These are phyloP conservation scores for Castanospermum australe DNA, from an alignment of 306 rosid species.

Conservation along the genomic window DNA sequence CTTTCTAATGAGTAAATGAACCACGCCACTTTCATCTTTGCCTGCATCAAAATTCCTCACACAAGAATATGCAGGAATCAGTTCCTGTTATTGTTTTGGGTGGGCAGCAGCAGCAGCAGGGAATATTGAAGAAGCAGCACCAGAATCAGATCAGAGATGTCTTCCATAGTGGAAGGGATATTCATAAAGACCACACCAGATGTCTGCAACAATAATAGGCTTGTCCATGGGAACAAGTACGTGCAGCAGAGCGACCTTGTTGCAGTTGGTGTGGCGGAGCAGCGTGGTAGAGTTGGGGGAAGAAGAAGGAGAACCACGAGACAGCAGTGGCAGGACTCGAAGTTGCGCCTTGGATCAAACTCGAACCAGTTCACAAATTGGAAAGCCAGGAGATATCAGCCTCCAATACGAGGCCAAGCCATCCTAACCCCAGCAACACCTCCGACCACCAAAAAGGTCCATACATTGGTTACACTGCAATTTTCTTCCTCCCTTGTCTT, in stretches of 20 bases:
- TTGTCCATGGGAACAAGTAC: slow-evolving; percentile 33
- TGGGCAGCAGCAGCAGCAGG: neutral
- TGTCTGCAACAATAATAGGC: slow-evolving; percentile 33
- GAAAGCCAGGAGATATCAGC: slow-evolving; percentile 26
- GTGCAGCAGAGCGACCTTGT: slow-evolving; percentile 23
- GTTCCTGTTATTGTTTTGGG: neutral
- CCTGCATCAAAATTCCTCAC: neutral
- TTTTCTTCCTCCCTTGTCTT: neutral
- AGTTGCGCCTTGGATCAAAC: neutral
- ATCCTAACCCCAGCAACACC: slow-evolving; percentile 60
- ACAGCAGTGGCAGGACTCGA: neutral
- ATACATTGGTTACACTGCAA: neutral
- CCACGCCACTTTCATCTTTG: neutral
- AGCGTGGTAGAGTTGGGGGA: slow-evolving; percentile 15
- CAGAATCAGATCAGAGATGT: slow-evolving; percentile 29
- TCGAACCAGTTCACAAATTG: slow-evolving; percentile 10
- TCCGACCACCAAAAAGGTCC: slow-evolving; percentile 75
- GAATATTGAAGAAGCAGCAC: neutral
- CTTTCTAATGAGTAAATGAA: neutral
- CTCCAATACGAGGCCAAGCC: slow-evolving; percentile 38
- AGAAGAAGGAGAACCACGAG: neutral
- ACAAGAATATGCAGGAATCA: neutral
- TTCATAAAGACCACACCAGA: slow-evolving; percentile 45
- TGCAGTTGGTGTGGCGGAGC: neutral
- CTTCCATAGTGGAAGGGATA: slow-evolving; percentile 64